These are phyloP conservation scores for Rhizopogon vulgaris DNA, from an alignment of 768 basidiomycete species.

Conservation along the genomic window DNA sequence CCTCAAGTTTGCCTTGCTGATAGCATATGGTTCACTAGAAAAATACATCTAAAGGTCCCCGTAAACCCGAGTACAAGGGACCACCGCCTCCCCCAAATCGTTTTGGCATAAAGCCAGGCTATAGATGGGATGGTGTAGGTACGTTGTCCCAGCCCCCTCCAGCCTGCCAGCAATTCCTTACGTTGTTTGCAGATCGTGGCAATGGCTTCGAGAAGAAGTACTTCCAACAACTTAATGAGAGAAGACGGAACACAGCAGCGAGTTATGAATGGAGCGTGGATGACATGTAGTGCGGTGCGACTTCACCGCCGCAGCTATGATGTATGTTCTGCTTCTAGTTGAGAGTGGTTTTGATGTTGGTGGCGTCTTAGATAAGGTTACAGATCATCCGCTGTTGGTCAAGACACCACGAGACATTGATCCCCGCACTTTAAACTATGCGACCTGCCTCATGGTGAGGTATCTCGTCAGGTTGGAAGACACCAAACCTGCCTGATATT, in stretches of 20 bases:
- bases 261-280: slow-evolving; percentile 86
- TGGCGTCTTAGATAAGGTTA: neutral
- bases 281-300: slow-evolving; percentile 62
- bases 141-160: slow-evolving; percentile 17
- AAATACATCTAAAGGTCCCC: slow-evolving; percentile 67
- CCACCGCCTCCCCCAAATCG: slow-evolving; percentile 91
- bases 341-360: neutral
- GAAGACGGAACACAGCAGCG: slow-evolving; percentile 61
- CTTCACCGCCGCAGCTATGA: neutral
- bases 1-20: neutral
- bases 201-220: slow-evolving; percentile 93
- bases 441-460: neutral
- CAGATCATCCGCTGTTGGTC: neutral
- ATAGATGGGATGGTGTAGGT: slow-evolving; percentile 99
- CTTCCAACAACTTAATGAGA: slow-evolving; percentile 79
- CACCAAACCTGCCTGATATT: neutral
- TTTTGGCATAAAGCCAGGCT: slow-evolving; percentile 91
- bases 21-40: slow-evolving; percentile 40
- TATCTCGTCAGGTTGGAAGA: neutral
- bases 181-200: slow-evolving; percentile 57
- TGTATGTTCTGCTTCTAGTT: neutral
- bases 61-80: slow-evolving; percentile 79
- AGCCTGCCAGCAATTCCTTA: slow-evolving; percentile 1
- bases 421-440: neutral
- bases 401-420: neutral